These are phyloP conservation scores for Eucalyptus camaldulensis DNA, from an alignment of 345 rosid genomes.

Conservation along the genomic window DNA sequence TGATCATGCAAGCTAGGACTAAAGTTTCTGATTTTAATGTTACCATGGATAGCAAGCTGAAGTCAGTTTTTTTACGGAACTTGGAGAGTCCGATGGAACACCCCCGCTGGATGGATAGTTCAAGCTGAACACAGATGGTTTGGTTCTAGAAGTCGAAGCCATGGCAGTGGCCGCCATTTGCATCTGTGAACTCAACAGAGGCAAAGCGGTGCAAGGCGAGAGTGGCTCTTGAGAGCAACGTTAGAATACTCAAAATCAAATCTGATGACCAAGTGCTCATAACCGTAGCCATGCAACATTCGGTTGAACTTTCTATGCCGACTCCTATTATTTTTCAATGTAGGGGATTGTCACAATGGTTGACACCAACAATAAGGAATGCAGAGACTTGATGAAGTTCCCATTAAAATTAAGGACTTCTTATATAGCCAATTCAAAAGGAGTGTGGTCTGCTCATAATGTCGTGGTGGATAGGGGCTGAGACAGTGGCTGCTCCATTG, in stretches of 20 bases:
- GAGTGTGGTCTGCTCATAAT: background rate
- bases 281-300: background rate
- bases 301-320: no score
- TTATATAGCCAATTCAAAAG: background rate
- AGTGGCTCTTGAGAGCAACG: background rate
- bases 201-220: background rate
- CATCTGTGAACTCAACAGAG: background rate
- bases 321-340: no score
- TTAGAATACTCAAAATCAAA: no score
- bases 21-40: no score
- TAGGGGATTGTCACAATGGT: no score
- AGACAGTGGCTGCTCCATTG: background rate
- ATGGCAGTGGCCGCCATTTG: no score
- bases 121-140: no score
- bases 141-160: no score
- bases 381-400: background rate
- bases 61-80: rapidly evolving
- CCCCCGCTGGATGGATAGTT: no score
- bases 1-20: no score
- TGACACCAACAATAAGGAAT: background rate
- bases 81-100: no score
- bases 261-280: background rate
- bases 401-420: background rate
- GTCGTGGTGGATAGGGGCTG: background rate
- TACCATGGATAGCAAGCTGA: no score